A percentile compares a stretch with the other conserved stretches of the same genome.
Conservation (phyloP, 1,139 yeast species). For the Yarrowia galli region DNA sequence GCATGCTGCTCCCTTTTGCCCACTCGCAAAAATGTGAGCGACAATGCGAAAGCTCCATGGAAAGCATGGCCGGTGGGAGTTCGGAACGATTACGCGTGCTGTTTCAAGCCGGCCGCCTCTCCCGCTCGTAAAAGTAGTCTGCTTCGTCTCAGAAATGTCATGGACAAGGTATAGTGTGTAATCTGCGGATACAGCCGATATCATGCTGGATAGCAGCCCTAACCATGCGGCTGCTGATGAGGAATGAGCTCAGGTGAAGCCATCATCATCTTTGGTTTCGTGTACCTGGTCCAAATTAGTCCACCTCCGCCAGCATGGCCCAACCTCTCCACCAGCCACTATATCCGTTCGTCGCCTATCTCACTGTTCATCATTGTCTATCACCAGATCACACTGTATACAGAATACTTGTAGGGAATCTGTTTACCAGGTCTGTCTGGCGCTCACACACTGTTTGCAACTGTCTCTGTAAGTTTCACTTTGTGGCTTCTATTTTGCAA, state of each 20-base stretch:
- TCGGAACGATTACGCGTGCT: slow-evolving; percentile 9
- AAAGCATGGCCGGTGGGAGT: neutral
- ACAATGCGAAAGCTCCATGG: neutral
- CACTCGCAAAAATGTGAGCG: slow-evolving; percentile 1
- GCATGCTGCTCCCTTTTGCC: slow-evolving; percentile 20
- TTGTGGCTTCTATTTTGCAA: slow-evolving; percentile 21
- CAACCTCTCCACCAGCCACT: slow-evolving; percentile 14
- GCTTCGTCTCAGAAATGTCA: neutral
- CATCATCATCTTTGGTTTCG: no score
- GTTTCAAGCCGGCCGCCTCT: slow-evolving; percentile 1
- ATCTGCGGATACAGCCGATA: slow-evolving; percentile 17
- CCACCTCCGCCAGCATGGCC: slow-evolving; percentile 20
- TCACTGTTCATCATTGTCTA: no score
- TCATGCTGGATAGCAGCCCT: neutral
- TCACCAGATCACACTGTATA: slow-evolving; percentile 3
- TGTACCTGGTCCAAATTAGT: no score
- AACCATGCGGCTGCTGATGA: slow-evolving; percentile 10
- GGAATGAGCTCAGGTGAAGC: slow-evolving; percentile 6
- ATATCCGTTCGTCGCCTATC: slow-evolving; percentile 1
- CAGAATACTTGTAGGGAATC: neutral
- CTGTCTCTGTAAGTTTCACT: neutral
- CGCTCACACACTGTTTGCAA: neutral
- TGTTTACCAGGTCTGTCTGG: no score
- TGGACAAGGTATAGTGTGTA: no score
- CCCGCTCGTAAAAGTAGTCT: slow-evolving; percentile 30